Conservation (phyloP, 495 filamentous ascomycete genomes). For the Xylaria scruposa region DNA sequence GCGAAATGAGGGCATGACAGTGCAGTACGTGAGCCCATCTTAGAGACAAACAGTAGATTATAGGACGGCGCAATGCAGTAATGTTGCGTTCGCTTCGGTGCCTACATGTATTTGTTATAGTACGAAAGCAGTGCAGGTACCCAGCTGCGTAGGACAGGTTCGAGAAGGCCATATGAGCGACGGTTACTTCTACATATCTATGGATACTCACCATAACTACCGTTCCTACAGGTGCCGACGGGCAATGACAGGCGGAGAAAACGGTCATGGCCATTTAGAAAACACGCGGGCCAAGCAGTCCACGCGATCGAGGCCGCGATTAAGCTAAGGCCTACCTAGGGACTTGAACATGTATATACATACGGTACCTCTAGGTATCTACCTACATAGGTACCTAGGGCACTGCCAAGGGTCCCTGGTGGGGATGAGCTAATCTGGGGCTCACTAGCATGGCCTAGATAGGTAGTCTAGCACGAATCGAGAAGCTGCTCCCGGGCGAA, state of each 20-base stretch:
- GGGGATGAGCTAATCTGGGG: conserved; percentile 4
- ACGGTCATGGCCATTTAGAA: not conserved
- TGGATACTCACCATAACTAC: not conserved
- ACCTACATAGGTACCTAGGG: not conserved
- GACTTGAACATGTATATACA: too few relatives aligned
- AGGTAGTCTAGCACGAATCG: not conserved
- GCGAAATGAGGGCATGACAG: conserved; percentile 15
- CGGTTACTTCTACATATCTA: too few relatives aligned
- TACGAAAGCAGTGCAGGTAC: not conserved
- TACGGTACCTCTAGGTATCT: too few relatives aligned
- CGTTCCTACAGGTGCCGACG: not conserved
- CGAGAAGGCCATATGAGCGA: conserved; percentile 10
- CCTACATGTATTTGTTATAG: conserved; percentile 12
- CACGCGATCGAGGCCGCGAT: conserved; percentile 4
- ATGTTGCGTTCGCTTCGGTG: conserved; percentile 25
- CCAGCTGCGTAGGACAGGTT: conserved; percentile 11
- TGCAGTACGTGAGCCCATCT: conserved; percentile 6
- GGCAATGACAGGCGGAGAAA: conserved; percentile 7
- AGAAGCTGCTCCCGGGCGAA: conserved; percentile 8
- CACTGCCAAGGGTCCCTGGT: not conserved
- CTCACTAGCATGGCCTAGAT: not conserved
- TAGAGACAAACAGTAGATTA: conserved; percentile 8
- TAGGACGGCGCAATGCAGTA: conserved; percentile 19
- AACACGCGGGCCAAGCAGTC: not conserved
- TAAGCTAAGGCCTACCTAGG: not conserved